Conservation (phyloP, 2,329 filamentous ascomycete genomes). For the Onygenales sp. region DNA sequence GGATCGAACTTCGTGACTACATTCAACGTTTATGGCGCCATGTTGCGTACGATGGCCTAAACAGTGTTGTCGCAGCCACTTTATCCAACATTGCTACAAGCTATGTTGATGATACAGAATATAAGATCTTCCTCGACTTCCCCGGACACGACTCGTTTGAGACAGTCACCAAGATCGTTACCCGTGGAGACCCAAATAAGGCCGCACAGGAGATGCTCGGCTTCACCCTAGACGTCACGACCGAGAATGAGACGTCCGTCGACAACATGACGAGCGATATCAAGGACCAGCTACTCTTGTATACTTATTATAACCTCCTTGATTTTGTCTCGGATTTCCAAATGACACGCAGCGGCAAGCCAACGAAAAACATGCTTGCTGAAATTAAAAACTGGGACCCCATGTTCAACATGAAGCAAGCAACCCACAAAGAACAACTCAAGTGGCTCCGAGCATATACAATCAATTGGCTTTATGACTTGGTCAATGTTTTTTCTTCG, state of each 20-base stretch:
- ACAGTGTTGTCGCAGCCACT: conserved; percentile 37
- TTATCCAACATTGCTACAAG: conserved; percentile 34
- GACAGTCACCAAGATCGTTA: conserved; percentile 33
- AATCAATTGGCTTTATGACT: conserved; percentile 45
- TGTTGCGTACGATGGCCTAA: conserved; percentile 37
- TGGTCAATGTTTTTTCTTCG: conserved; percentile 39
- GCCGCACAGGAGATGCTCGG: conserved; percentile 17
- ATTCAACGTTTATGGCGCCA: conserved; percentile 35
- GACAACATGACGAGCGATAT: conserved; percentile 24
- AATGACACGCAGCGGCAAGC: conserved; percentile 36
- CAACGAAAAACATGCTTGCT: conserved; percentile 35
- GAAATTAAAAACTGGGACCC: conserved; percentile 36
- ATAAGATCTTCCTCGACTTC: conserved; percentile 38
- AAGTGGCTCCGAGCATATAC: conserved; percentile 41
- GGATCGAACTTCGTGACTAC: conserved; percentile 30
- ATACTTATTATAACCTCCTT: conserved; percentile 35
- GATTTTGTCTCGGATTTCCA: conserved; percentile 41
- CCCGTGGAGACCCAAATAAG: conserved; percentile 26
- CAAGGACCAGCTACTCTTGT: conserved; percentile 36
- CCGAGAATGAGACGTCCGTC: background rate
- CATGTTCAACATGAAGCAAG: conserved; percentile 26
- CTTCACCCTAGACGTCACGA: conserved; percentile 9
- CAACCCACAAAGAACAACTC: conserved; percentile 31
- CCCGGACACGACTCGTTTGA: conserved; percentile 37
- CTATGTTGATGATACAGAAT: conserved; percentile 31